A percentile compares a stretch with the other conserved stretches of the same genome.
Evolutionary conservation across 164 flowering plant genomes (phyloP).

Genomic region (Vitis amurensis): DNA sequence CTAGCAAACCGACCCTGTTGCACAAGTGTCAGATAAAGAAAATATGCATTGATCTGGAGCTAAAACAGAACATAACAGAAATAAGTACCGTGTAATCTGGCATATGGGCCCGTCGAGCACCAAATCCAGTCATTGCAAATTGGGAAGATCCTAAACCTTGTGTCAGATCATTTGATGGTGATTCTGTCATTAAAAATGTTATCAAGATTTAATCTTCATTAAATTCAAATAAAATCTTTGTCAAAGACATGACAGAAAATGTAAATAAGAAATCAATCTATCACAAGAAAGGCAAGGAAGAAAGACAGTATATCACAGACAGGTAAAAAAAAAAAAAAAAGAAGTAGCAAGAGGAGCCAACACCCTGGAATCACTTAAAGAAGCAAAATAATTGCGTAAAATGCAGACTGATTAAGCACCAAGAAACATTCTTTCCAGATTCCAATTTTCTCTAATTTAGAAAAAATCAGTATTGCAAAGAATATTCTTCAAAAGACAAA

Average conservation of each 20-base stretch:
- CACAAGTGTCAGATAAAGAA: conserved; percentile 9
- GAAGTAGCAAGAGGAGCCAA: neutral
- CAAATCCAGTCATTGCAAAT: conserved; percentile 21
- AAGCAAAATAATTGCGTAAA: neutral
- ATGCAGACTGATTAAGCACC: neutral
- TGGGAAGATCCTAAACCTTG: conserved; percentile 33
- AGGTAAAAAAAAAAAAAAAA: neutral
- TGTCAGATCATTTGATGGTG: conserved; percentile 37
- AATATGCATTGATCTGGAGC: neutral
- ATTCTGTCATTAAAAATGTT: conserved; percentile 39
- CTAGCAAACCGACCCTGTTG: conserved; percentile 56
- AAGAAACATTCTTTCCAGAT: neutral
- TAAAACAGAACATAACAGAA: neutral
- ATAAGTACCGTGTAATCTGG: conserved; percentile 46
- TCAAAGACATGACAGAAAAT: neutral
- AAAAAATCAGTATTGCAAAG: no score
- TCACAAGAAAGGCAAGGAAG: neutral
- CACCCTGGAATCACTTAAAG: neutral
- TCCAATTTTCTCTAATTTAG: neutral
- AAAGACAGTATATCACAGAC: neutral
- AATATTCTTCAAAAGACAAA: no score
- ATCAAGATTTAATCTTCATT: neutral
- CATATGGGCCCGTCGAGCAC: conserved; percentile 27
- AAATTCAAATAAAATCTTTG: neutral
- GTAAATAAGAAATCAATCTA: neutral